A percentile compares a stretch with the other conserved stretches of the same genome.
Evolutionary conservation across 2,329 filamentous ascomycete species (phyloP).

Genomic region (Colletotrichum sp.): DNA sequence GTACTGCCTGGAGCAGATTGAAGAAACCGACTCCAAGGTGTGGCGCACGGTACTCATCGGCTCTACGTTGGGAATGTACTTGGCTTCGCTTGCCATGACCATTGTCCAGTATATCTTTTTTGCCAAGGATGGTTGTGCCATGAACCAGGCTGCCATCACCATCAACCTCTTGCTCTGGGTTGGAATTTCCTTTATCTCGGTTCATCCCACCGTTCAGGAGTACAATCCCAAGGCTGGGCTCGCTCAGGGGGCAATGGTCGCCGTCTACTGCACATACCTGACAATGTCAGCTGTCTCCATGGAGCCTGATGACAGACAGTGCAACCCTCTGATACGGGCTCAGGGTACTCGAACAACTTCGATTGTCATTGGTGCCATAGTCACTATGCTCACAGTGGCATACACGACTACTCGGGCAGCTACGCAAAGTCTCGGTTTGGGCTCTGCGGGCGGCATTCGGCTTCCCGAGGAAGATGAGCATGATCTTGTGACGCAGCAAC

Average conservation of each 20-base stretch:
- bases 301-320: constrained; percentile 92
- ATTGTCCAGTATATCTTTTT: constrained; percentile 98
- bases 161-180: constrained; percentile 89
- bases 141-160: constrained; percentile 97
- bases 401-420: constrained; percentile 97
- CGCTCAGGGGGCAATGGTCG: constrained; percentile 97
- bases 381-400: constrained; percentile 95
- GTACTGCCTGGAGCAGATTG: constrained; percentile 92
- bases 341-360: constrained; percentile 89
- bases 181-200: constrained; percentile 79
- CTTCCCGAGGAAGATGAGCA: constrained; percentile 80
- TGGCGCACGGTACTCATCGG: constrained; percentile 91
- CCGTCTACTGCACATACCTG: constrained; percentile 97
- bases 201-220: constrained; percentile 89
- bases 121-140: constrained; percentile 77
- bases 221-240: constrained; percentile 92
- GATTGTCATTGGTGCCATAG: constrained; percentile 89
- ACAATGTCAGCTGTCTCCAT: constrained; percentile 98
- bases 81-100: constrained; percentile 90
- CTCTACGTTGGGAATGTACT: constrained; percentile 92
- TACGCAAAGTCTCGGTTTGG: constrained; percentile 83
- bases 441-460: constrained; percentile 60
- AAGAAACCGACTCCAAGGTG: constrained; percentile 80
- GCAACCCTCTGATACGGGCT: constrained; percentile 89
- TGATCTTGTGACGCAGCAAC: constrained; percentile 86